Evolutionary conservation across 768 basidiomycete species (phyloP), one percentile per base, ranked within the genome.

Genomic region (Trametes coccinea): DNA sequence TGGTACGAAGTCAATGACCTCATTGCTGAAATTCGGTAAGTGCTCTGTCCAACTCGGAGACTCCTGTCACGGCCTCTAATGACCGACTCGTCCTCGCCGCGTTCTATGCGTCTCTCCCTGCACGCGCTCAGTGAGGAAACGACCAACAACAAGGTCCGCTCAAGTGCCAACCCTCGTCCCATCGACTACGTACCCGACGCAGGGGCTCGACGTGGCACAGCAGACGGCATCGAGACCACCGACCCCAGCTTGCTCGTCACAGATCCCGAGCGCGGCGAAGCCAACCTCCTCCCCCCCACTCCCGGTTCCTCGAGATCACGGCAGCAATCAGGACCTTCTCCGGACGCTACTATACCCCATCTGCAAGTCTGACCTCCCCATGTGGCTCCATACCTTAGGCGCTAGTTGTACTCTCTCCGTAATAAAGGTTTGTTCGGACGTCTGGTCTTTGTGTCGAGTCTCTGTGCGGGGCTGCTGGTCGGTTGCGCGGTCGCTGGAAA

Each of bases 101-200:
- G 59, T 43, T 39, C 56, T 60, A 37, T 56, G 31, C 40, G 10
- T 45, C 22, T 11, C 22, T 39, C 17, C 17, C n/a, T 17, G 10
- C 22, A 31, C 43, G 11, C 63, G 5, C 34, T n/a, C 74, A 93
- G 92, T 50, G 91, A 93, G 74, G 82, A 85, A 17, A 85, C 87
- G 2, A 86, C 89, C 13, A 94, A 93, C 70, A 93, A 94, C 74
- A 86, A 91, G 44, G 76, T 94, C 71, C 92, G 91, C 71, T 91
- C 90, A 6, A 90, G 89, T 22, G 75, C 61, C 43, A 60, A 47
- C 34, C 53, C 64, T 0, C 61, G 66, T 0, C 89, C 90, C 43
- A 92, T 93, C 62, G 89, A 91, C 73, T 74, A 73, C 67, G 86
- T 93, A 6, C 90, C 90, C 1, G 74, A 79, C 16, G 92, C 90